Base-by-base conservation (phyloP, 2,329 filamentous ascomycete species). In the Fusarium lyarnte region DNA sequence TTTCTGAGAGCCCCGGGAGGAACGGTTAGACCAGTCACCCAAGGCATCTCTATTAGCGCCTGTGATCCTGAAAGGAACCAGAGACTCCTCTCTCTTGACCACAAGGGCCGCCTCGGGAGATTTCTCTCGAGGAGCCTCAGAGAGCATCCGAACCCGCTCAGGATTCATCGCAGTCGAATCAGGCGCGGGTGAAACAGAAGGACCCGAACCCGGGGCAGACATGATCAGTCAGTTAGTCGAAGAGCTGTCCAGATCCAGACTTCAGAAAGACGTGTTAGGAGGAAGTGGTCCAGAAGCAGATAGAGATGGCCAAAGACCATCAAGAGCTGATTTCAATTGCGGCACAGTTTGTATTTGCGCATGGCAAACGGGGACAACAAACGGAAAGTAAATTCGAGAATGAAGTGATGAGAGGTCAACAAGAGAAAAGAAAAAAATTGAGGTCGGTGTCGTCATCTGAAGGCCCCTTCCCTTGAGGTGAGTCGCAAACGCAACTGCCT, bases 121-220 rank as follows among this genome's bases (percentile, higher is more conserved):
- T 38, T 67, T 69, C 25, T 63, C 74, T 33, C 45, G 52, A 17
- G 70, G 69, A 43, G 53, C 69, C 14, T 72, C 54, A 14, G 64
- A 42, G 38, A 79, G 70, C 77, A 78, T 78, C 46, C 52, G 58
- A 11, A 51, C 72, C 19, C 78, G 75, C 62, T 78, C 76, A 35
- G 78, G 79, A 47, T 79, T 79, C 73, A 79, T 77, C 19, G 27
- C 49, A 47, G 70, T 63, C 45, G 69, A 59, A 19, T 61, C 58
- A 35, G 45, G 33, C 4, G 49, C 53, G 6, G 58, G 65, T 27
- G 62, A 46, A 55, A 63, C 19, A 36, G n/a, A 51, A 31, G 43
- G 19, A 36, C 31, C 51, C 23, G 41, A 25, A n/a, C 9, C n/a
- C 27, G 55, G 38, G 16, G 43, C 43, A 58, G 60, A 52, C 59